Base-by-base conservation (phyloP, 2,329 filamentous ascomycete genomes). In the Ophiocordyceps camponoti-leonardi region DNA sequence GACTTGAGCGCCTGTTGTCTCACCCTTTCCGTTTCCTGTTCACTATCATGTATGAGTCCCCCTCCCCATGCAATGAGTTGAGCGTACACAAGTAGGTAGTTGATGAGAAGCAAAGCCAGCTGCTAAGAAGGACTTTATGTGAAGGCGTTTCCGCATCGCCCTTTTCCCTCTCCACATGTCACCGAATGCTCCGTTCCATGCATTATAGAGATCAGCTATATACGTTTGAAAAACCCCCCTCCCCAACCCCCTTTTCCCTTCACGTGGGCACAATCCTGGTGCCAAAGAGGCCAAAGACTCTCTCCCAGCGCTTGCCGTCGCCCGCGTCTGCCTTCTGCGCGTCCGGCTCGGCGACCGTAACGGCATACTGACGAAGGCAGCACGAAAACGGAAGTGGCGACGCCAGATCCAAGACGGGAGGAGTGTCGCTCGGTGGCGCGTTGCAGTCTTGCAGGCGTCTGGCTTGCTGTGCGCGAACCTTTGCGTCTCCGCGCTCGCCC, bases 401-500 rank as follows among this genome's bases (percentile, higher is more conserved):
- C 22, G 49, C 48, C 28, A 48, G 45, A 16, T 35, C 40, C 26
- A 28, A 2, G 11, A 28, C 26, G 26, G 26, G 26, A 37, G 66
- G 67, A 46, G 66, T 68, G 26, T 61, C 54, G 1, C 56, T 60
- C 1, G 65, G 63, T 2, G 62, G 60, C 20, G 54, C 53, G n/a
- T 60, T 22, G 26, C 22, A 13, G n/a, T 14, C 30, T 12, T 12
- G 54, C 11, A 28, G 26, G 5, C 2, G 4, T n/a, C n/a, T 39
- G 35, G 37, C 52, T 48, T 47, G 49, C 49, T 49, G 57, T 51
- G 57, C 49, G 19, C 53, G 58, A 2, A 55, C 54, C 56, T 83
- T 86, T 43, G 66, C 60, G 57, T 94, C 86, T 56, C 88, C 79
- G 1, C 95, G 67, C 49, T 94, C 76, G 1, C 90, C 90, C 88